Base-by-base conservation (phyloP, 2,329 filamentous ascomycete species). In the Graphiopsis chlorocephala region DNA sequence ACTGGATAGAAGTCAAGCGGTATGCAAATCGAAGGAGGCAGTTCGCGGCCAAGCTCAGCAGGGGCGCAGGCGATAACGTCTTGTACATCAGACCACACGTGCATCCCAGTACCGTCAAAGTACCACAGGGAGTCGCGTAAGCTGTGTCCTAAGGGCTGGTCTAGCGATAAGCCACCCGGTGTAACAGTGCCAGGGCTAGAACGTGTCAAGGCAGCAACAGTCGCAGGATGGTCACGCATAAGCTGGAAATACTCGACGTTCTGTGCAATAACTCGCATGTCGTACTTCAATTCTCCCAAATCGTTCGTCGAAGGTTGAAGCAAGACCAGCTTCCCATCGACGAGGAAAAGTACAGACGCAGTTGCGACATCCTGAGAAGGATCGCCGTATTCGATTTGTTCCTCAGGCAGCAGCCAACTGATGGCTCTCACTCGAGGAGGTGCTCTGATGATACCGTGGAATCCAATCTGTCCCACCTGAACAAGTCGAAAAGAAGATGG, bases 401-500 rank as follows among this genome's bases (percentile, higher is more conserved):
- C 88, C 72, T 98, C 94, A 1, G 95, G 95, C 59, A 99, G 78
- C 66, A 99, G 90, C 95, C 95, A 99, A 78, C 93, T 97, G 47
- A 99, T 87, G 11, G 93, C 92, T 70, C 95, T 88, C 5, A 99
- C 95, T 74, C 95, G 86, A 25, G 93, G 92, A 12, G 95, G 95
- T 38, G 95, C 96, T 71, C 95, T 85, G 50, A 99, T 93, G 67
- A 99, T 97, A 53, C 95, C 95, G 76, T 99, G 91, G 71, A 99
- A 95, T 14, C 92, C 94, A 72, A 99, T 99, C 76, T 98, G 95
- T 11, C 96, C 95, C n/a, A 98, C 93, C 74, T 96, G 93, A 7
- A 96, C 86, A 31, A 98, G 84, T 50, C 88, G 89, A 35, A 96
- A 85, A 25, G 88, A 88, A n/a, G 85, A 83, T 25, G 87, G 84